These are phyloP conservation scores for Syzygium grande DNA, from an alignment of 345 rosid genomes.

Conservation along the genomic window DNA sequence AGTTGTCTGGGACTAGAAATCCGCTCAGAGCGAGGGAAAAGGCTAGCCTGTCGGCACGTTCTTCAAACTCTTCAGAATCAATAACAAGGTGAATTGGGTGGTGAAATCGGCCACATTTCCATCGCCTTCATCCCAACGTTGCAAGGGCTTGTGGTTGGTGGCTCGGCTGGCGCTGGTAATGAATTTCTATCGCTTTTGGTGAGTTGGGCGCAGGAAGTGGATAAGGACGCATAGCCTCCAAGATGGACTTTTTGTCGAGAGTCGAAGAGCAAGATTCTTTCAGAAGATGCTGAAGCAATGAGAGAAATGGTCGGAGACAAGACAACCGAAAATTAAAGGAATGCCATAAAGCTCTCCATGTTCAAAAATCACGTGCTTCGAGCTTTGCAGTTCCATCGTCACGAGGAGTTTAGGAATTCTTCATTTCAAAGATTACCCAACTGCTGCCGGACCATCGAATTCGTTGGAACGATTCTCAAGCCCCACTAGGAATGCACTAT, in stretches of 20 bases:
- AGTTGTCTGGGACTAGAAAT: background rate
- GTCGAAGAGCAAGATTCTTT: background rate
- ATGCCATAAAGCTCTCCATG: background rate
- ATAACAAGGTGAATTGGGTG: conserved; percentile 7
- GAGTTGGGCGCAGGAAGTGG: background rate
- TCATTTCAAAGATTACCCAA: background rate
- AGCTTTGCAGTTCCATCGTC: background rate
- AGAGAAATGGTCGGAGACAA: background rate
- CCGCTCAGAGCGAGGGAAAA: conserved; percentile 4
- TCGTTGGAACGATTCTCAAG: background rate
- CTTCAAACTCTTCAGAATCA: background rate
- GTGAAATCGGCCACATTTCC: background rate
- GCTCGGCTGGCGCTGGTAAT: background rate
- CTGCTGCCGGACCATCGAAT: background rate
- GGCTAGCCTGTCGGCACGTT: background rate
- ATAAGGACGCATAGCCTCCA: background rate
- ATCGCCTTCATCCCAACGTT: background rate
- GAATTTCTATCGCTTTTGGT: background rate
- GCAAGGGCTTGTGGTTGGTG: background rate
- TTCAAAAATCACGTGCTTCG: background rate
- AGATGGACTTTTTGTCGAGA: background rate
- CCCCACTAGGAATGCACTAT: background rate
- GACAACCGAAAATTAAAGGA: background rate
- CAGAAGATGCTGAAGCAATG: background rate
- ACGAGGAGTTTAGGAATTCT: background rate